Percentiles rank a stretch among this genome's conserved stretches.
Conservation (phyloP, 495 filamentous ascomycete genomes). For the Aspergillus wentii region DNA sequence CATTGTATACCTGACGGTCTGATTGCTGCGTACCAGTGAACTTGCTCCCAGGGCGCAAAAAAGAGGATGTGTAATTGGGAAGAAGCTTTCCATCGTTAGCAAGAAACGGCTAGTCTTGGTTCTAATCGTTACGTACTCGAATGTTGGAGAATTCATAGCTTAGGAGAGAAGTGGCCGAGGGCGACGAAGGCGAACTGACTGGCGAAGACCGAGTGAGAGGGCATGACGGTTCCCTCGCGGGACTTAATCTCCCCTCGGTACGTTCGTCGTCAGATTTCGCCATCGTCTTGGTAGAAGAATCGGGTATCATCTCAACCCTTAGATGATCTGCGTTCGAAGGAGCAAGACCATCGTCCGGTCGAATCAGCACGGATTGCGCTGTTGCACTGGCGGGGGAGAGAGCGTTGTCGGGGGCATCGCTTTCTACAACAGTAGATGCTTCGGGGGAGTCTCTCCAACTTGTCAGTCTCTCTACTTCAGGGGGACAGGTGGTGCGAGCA, state of each 20-base stretch:
- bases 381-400: slow-evolving; percentile 23
- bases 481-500: slow-evolving; percentile 53
- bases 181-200: slow-evolving; percentile 19
- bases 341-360: slow-evolving; percentile 28
- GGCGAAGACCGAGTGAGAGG: slow-evolving; percentile 23
- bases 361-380: slow-evolving; percentile 25
- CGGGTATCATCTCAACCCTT: slow-evolving; percentile 19
- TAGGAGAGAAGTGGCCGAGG: slow-evolving; percentile 44
- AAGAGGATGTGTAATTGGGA: slow-evolving; percentile 66
- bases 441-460: slow-evolving; percentile 36
- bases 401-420: slow-evolving; percentile 23
- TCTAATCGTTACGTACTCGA: slow-evolving; percentile 43
- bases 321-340: slow-evolving; percentile 23
- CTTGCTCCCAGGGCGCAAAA: slow-evolving; percentile 79
- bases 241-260: slow-evolving; percentile 27
- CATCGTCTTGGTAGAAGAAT: slow-evolving; percentile 18
- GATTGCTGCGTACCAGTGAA: slow-evolving; percentile 91
- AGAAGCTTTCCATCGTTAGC: slow-evolving; percentile 31
- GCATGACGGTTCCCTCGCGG: slow-evolving; percentile 25
- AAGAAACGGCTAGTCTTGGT: neutral
- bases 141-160: slow-evolving; percentile 64
- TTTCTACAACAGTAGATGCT: slow-evolving; percentile 13
- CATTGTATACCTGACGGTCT: slow-evolving; percentile 84
- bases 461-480: slow-evolving; percentile 43
- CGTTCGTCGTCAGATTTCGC: slow-evolving; percentile 32